A percentile compares a stretch with the other conserved stretches of the same genome.
phyloP scores from a whole-genome alignment of 345 rosid genomes.

The Sisymbrium altissimum region DNA sequence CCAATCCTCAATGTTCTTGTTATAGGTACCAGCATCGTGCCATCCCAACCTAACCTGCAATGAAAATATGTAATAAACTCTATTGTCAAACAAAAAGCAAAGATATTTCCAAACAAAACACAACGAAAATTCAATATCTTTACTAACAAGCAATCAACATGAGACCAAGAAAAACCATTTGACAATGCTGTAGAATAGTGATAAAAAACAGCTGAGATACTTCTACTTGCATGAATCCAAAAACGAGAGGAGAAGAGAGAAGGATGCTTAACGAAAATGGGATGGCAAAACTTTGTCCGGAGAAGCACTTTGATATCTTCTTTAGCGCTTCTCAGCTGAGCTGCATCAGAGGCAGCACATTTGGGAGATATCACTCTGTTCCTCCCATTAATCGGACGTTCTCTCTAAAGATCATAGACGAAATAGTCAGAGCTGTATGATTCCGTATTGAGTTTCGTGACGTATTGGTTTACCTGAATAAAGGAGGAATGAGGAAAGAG shows the following conservation, averaged over 20 bases:
- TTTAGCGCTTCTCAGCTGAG: slow-evolving; percentile 78
- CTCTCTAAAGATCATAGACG: slow-evolving; percentile 31
- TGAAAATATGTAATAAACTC: neutral
- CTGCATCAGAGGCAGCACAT: slow-evolving; percentile 72
- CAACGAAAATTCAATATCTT: no score
- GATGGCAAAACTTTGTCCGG: slow-evolving; percentile 75
- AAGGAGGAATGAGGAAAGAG: slow-evolving; percentile 40
- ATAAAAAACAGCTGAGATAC: no score
- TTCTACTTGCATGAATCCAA: neutral
- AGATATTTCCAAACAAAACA: neutral
- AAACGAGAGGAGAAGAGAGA: neutral
- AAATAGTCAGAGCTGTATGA: neutral
- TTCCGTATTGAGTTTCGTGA: neutral
- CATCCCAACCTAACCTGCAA: slow-evolving; percentile 86
- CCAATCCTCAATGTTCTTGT: slow-evolving; percentile 89
- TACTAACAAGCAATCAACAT: no score
- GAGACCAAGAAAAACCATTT: no score
- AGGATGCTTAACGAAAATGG: slow-evolving; percentile 54
- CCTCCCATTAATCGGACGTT: slow-evolving; percentile 32
- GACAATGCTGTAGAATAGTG: no score
- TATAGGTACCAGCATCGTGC: slow-evolving; percentile 97
- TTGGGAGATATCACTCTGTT: slow-evolving; percentile 36
- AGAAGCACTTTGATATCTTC: slow-evolving; percentile 87
- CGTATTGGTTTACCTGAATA: slow-evolving; percentile 39
- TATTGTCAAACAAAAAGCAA: neutral